phyloP scores from a whole-genome alignment of 495 filamentous ascomycete genomes.

The Immersiella caudata region DNA sequence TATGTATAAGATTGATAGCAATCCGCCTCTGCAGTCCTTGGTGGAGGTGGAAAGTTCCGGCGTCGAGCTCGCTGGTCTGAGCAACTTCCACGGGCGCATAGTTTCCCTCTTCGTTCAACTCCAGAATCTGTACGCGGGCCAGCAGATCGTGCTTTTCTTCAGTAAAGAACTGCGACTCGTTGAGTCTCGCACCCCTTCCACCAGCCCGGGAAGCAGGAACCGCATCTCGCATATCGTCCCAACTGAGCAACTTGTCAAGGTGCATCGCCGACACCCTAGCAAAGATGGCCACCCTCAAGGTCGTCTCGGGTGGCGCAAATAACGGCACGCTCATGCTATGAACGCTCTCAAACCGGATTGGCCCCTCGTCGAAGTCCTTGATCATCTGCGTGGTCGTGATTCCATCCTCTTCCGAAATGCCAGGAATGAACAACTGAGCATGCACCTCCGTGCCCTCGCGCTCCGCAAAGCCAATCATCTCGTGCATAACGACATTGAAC shows the following conservation, averaged over 20 bases:
- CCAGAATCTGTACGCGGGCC: slow-evolving; percentile 80
- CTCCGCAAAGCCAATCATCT: slow-evolving; percentile 94
- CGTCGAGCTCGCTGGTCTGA: slow-evolving; percentile 78
- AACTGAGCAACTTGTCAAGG: slow-evolving; percentile 94
- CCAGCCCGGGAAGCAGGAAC: slow-evolving; percentile 55
- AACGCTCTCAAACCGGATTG: slow-evolving; percentile 93
- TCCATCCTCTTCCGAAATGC: slow-evolving; percentile 87
- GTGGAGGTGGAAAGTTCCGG: slow-evolving; percentile 89
- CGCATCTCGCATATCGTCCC: slow-evolving; percentile 95
- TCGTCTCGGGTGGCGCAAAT: slow-evolving; percentile 71
- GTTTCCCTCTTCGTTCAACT: slow-evolving; percentile 86
- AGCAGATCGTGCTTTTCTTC: slow-evolving; percentile 95
- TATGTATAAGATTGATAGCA: slow-evolving; percentile 82
- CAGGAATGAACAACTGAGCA: slow-evolving; percentile 92
- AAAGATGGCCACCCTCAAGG: slow-evolving; percentile 88
- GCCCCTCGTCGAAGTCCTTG: slow-evolving; percentile 90
- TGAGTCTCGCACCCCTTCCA: slow-evolving; percentile 71
- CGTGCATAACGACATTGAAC: slow-evolving; percentile 98
- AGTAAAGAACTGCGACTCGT: slow-evolving; percentile 87
- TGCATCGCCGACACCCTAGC: slow-evolving; percentile 91
- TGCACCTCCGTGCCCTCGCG: slow-evolving; percentile 95
- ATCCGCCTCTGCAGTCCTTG: slow-evolving; percentile 93
- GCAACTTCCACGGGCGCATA: slow-evolving; percentile 92
- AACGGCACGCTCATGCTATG: slow-evolving; percentile 98
- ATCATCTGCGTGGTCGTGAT: slow-evolving; percentile 96